phyloP scores from a whole-genome alignment of 1,284 basidiomycete genomes.

The Schizophyllum commune region DNA sequence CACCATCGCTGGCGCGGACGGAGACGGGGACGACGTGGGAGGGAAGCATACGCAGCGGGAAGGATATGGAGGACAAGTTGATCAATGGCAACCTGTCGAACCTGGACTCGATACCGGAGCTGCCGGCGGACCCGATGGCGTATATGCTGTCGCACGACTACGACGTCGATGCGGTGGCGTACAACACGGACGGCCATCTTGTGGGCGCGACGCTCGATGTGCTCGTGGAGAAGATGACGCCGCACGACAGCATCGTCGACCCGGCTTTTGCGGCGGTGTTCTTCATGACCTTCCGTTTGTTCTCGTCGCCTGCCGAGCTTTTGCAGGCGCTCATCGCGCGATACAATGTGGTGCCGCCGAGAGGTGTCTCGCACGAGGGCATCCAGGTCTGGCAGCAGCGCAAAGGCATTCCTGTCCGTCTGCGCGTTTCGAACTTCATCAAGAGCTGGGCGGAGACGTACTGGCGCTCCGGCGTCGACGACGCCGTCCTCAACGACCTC shows the following conservation, averaged over 20 bases:
- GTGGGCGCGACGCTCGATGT: conserved; percentile 87
- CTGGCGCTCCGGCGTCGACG: conserved; percentile 72
- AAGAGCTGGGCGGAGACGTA: conserved; percentile 90
- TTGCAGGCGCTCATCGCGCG: conserved; percentile 72
- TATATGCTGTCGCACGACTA: conserved; percentile 61
- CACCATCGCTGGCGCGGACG: conserved; percentile 14
- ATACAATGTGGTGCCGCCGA: conserved; percentile 70
- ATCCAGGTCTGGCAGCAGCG: conserved; percentile 72
- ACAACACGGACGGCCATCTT: conserved; percentile 84
- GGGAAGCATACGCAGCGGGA: conserved; percentile 26
- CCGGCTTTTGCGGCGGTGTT: conserved; percentile 82
- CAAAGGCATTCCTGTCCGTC: conserved; percentile 82
- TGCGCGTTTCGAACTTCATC: conserved; percentile 88
- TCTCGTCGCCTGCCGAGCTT: conserved; percentile 74
- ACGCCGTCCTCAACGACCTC: conserved; percentile 50
- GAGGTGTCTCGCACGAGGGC: conserved; percentile 54
- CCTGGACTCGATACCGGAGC: conserved; percentile 22
- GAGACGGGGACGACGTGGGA: conserved; percentile 53
- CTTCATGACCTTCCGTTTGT: conserved; percentile 95
- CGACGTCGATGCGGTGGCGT: conserved; percentile 75
- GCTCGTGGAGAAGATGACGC: conserved; percentile 94
- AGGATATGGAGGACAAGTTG: conserved; percentile 46
- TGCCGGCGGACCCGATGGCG: conserved; percentile 29
- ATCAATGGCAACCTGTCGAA: conserved; percentile 37
- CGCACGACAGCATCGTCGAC: conserved; percentile 85